Evolutionary conservation across 768 basidiomycete species (phyloP), one percentile per base, ranked within the genome.

Genomic region (Termitomyces sp.): DNA sequence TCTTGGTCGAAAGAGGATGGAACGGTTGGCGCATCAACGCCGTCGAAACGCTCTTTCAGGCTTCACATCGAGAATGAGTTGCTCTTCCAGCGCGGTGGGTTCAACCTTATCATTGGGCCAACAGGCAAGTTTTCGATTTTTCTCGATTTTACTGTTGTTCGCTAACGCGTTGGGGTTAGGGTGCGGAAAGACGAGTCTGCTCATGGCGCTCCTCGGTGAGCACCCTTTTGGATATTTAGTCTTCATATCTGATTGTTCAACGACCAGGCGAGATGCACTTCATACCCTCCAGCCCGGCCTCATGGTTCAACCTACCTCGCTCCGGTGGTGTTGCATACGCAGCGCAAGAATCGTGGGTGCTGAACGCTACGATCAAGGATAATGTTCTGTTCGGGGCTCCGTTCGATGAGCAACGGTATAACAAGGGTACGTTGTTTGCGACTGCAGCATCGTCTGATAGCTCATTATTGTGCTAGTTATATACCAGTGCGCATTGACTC

Each of bases 311-410:
- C 61, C 79, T 93, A 2, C 90, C 91, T 22, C 75, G 89, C 6
- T 24, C 44, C 3, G 78, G 79, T 0, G 89, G 91, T 2, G 79
- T 93, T 36, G 85, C 89, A 2, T 92, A 89, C 65, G 88, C 88
- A 4, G 86, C 87, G 3, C 91, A 95, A 68, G 90, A 92, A 65
- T 84, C 88, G 4, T 94, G 90, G 90, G 85, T 92, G 2, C 82
- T 86, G 68, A 92, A 90, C 60, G 87, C 86, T 57, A 90, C 88
- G 0, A 88, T 91, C 55, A 76, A 72, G 67, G 87, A 91, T 36
- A 96, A 95, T 64, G 88, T 96, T 57, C 71, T 89, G 39, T 95
- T 96, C 60, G 90, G 92, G 30, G 71, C 82, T 9, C 80, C 84
- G 0, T 91, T 84, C 60, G 87, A 95, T 44, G 85, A 89, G 64